phyloP scores from a whole-genome alignment of 805 yeast species.

The Pichia deserticola region DNA sequence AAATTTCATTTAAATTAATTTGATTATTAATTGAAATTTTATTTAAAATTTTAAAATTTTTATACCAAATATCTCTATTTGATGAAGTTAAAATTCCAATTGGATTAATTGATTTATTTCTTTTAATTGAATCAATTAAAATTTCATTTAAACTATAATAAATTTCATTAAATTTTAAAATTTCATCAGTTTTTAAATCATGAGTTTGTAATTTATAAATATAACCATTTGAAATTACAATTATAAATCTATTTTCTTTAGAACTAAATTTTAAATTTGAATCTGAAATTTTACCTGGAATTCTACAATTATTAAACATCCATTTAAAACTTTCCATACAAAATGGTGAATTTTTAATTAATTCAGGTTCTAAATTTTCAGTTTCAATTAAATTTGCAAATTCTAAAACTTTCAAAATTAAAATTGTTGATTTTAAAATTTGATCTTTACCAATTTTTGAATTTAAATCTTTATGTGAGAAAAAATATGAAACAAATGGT shows the following conservation, averaged over 20 bases:
- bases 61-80: constrained; percentile 77
- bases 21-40: constrained; percentile 51
- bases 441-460: constrained; percentile 52
- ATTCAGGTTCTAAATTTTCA: constrained; percentile 75
- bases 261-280: constrained; percentile 41
- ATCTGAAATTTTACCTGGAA: constrained; percentile 65
- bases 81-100: constrained; percentile 76
- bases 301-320: constrained; percentile 86
- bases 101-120: constrained; percentile 40
- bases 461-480: constrained; percentile 68
- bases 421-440: constrained; percentile 65
- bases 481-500: constrained; percentile 89
- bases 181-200: constrained; percentile 31
- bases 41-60: constrained; percentile 48
- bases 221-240: constrained; percentile 68
- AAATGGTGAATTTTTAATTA: constrained; percentile 65
- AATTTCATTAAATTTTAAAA: constrained; percentile 40
- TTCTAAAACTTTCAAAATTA: constrained; percentile 57
- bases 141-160: constrained; percentile 55
- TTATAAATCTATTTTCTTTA: constrained; percentile 53
- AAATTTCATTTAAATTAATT: constrained; percentile 57
- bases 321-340: constrained; percentile 90
- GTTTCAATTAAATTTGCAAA: constrained; percentile 61
- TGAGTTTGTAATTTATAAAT: constrained; percentile 73
- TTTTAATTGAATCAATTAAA: constrained; percentile 28